Percentiles rank a stretch among this genome's conserved stretches.
Evolutionary conservation across 2,329 filamentous ascomycete genomes (phyloP).

Genomic region (Calonectria crousiana): DNA sequence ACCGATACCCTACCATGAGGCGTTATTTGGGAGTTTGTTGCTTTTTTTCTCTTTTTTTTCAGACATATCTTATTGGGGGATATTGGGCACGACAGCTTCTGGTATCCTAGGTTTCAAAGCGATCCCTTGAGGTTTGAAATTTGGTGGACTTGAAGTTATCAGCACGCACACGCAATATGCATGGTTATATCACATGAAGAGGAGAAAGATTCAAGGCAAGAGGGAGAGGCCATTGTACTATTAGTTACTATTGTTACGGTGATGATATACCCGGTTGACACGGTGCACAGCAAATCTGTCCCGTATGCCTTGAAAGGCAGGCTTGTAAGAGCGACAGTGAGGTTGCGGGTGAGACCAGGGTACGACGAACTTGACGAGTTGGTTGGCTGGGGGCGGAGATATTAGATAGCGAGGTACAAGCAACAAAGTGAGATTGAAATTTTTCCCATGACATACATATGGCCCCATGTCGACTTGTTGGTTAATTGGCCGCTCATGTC

Average conservation of each 20-base stretch:
- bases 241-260: slow-evolving; percentile 43
- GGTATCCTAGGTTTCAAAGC: slow-evolving; percentile 36
- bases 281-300: slow-evolving; percentile 32
- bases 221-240: slow-evolving; percentile 36
- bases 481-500: neutral
- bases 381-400: neutral
- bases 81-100: slow-evolving; percentile 23
- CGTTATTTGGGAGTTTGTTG: slow-evolving; percentile 38
- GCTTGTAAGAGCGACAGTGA: slow-evolving; percentile 19
- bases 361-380: slow-evolving; percentile 3
- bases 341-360: slow-evolving; percentile 24
- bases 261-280: slow-evolving; percentile 43
- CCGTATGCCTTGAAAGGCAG: slow-evolving; percentile 20
- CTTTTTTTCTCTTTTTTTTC: slow-evolving; percentile 26
- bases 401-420: slow-evolving; percentile 15
- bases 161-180: slow-evolving; percentile 21
- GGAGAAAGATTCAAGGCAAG: neutral
- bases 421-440: slow-evolving; percentile 24
- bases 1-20: slow-evolving; percentile 46
- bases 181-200: slow-evolving; percentile 24
- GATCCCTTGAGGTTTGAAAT: slow-evolving; percentile 32
- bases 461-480: neutral
- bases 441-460: neutral
- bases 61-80: slow-evolving; percentile 9
- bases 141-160: slow-evolving; percentile 20